A percentile compares a stretch with the other conserved stretches of the same genome.
These are phyloP conservation scores for Acanthamoeba lenticulata DNA, from an alignment of 208 protist species.

Conservation along the genomic window DNA sequence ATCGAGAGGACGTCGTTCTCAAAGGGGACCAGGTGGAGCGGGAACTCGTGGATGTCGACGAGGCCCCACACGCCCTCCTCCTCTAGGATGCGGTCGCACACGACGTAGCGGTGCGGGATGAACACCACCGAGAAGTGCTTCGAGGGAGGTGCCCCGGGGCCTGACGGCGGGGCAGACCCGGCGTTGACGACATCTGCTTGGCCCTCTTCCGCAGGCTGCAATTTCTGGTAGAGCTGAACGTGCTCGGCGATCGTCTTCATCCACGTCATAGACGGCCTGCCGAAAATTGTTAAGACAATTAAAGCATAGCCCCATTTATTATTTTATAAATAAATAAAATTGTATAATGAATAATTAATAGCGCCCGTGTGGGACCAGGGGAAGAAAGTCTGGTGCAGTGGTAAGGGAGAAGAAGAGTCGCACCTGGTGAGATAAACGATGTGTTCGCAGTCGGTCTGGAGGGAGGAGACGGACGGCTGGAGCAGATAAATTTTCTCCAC, in stretches of 20 bases:
- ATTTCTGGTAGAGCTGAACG: constrained; percentile 31
- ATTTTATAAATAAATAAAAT: not conserved
- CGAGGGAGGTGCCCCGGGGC: not conserved
- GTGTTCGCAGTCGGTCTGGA: constrained; percentile 32
- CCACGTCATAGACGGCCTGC: constrained; percentile 28
- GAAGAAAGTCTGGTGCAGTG: too few relatives aligned
- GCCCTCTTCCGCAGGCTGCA: not conserved
- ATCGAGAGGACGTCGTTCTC: constrained; percentile 46
- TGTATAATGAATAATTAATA: not conserved
- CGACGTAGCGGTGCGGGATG: constrained; percentile 39
- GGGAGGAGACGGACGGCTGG: not conserved
- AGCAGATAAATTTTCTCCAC: constrained; percentile 37
- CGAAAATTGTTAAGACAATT: not conserved
- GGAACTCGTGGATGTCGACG: constrained; percentile 36
- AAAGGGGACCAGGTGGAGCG: not conserved
- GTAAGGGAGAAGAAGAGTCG: not conserved
- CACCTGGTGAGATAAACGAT: constrained; percentile 31
- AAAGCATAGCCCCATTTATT: not conserved
- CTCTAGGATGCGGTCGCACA: constrained; percentile 13
- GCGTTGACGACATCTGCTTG: not conserved
- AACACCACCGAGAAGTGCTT: constrained; percentile 28
- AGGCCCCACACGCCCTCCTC: constrained; percentile 50
- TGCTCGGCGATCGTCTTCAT: constrained; percentile 34
- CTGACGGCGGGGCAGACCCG: not conserved
- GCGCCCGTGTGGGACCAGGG: too few relatives aligned